Evolutionary conservation across 441 rosid genomes (phyloP).

Genomic region (Arabidopsis lyrata): DNA sequence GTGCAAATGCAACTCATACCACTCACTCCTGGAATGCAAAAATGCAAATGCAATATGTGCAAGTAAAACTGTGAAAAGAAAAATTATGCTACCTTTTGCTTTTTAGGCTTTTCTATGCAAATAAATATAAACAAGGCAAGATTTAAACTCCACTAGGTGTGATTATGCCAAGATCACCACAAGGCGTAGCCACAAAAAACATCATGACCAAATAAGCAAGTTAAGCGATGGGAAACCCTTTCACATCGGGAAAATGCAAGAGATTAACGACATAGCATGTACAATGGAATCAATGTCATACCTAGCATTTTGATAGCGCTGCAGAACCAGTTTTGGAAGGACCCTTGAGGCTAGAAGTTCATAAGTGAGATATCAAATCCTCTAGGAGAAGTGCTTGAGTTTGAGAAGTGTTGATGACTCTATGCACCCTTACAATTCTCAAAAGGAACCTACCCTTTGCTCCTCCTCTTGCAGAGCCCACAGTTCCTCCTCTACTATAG

Average conservation of each 20-base stretch:
- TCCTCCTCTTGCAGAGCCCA: background rate
- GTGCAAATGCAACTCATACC: background rate
- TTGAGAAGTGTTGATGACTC: background rate
- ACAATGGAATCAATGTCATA: background rate
- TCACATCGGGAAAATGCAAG: background rate
- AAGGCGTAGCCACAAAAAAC: background rate
- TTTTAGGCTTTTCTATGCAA: background rate
- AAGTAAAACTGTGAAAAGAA: background rate
- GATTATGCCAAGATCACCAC: background rate
- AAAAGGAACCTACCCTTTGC: background rate
- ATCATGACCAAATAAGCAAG: background rate
- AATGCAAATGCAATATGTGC: background rate
- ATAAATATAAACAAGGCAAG: background rate
- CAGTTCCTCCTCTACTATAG: background rate
- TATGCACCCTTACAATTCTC: background rate
- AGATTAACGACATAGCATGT: background rate
- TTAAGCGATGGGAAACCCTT: background rate
- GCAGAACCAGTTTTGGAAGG: slow-evolving; percentile 2
- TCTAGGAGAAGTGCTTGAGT: background rate
- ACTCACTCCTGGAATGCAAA: background rate
- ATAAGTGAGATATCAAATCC: background rate
- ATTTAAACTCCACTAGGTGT: background rate
- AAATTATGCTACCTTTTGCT: background rate
- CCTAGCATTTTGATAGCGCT: background rate
- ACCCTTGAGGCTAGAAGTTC: background rate